A percentile compares a stretch with the other conserved stretches of the same genome.
phyloP scores from a whole-genome alignment of 768 basidiomycete genomes.

The Auricularia sp. region DNA sequence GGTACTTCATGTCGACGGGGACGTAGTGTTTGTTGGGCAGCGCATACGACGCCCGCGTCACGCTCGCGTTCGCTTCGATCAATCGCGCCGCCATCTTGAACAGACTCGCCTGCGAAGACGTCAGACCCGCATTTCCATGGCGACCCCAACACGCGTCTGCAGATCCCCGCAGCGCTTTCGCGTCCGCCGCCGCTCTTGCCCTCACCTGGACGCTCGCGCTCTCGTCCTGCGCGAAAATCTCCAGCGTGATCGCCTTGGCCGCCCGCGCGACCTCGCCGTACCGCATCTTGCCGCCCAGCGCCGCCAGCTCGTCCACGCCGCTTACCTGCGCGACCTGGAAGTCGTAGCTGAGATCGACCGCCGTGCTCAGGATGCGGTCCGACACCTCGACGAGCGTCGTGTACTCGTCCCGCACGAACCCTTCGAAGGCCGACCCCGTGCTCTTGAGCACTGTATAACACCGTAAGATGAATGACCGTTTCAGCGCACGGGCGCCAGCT shows the following conservation, averaged over 20 bases:
- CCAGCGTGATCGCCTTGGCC: constrained; percentile 58
- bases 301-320: constrained; percentile 15
- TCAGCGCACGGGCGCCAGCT: too few species aligned
- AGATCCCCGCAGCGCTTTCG: constrained; percentile 1
- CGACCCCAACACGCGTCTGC: background rate
- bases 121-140: background rate
- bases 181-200: background rate
- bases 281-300: constrained; percentile 17
- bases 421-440: constrained; percentile 74
- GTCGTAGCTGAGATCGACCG: constrained; percentile 65
- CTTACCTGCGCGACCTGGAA: constrained; percentile 31
- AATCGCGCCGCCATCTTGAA: constrained; percentile 80
- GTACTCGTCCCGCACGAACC: constrained; percentile 75
- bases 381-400: constrained; percentile 78
- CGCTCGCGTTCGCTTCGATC: constrained; percentile 49
- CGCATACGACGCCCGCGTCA: constrained; percentile 55
- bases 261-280: constrained; percentile 40
- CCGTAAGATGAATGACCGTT: too few species aligned
- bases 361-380: constrained; percentile 86
- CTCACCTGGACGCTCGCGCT: constrained; percentile 86
- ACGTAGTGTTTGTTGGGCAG: constrained; percentile 95
- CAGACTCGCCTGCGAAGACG: constrained; percentile 61
- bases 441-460: constrained; percentile 67
- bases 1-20: constrained; percentile 71
- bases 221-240: constrained; percentile 77